Conservation (phyloP, 2,329 filamentous ascomycete species). For the Didymosphaeria variabile region DNA sequence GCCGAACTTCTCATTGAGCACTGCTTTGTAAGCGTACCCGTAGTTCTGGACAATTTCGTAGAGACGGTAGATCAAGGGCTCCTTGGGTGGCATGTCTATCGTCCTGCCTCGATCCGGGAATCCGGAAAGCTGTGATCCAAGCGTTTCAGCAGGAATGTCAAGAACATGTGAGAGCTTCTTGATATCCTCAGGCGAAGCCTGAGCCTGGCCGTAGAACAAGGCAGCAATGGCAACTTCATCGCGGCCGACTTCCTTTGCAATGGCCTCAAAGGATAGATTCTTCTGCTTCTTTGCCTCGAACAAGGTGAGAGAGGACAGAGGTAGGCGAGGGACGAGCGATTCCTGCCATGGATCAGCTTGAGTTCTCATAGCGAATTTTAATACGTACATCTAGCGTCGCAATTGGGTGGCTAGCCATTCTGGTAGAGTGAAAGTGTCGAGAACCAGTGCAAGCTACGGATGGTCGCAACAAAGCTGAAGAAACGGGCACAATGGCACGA, state of each 20-base stretch:
- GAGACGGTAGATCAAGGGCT: constrained; percentile 87
- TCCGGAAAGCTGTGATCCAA: constrained; percentile 71
- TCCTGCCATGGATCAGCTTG: constrained; percentile 56
- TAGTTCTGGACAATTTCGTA: constrained; percentile 98
- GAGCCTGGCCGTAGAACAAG: constrained; percentile 88
- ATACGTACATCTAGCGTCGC: constrained; percentile 48
- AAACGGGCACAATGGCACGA: constrained; percentile 40
- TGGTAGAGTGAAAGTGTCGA: constrained; percentile 40
- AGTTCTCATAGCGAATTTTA: not conserved
- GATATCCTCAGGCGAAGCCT: constrained; percentile 75
- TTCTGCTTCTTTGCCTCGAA: constrained; percentile 82
- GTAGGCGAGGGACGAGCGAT: constrained; percentile 73
- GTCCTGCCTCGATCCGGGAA: constrained; percentile 83
- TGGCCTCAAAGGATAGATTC: constrained; percentile 79
- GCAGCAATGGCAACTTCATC: constrained; percentile 87
- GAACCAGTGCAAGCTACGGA: constrained; percentile 31
- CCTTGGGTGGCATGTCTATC: constrained; percentile 83
- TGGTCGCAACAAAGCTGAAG: constrained; percentile 31
- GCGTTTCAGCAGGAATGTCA: constrained; percentile 63
- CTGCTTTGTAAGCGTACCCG: constrained; percentile 93
- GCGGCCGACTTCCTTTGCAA: constrained; percentile 76
- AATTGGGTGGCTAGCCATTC: constrained; percentile 50
- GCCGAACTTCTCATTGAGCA: constrained; percentile 87
- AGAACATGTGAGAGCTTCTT: constrained; percentile 73
- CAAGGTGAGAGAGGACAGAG: constrained; percentile 74